Percentiles rank a stretch among this genome's conserved stretches.
Evolutionary conservation across 2,329 filamentous ascomycete genomes (phyloP).

Genomic region (Verticillium tricorpus): DNA sequence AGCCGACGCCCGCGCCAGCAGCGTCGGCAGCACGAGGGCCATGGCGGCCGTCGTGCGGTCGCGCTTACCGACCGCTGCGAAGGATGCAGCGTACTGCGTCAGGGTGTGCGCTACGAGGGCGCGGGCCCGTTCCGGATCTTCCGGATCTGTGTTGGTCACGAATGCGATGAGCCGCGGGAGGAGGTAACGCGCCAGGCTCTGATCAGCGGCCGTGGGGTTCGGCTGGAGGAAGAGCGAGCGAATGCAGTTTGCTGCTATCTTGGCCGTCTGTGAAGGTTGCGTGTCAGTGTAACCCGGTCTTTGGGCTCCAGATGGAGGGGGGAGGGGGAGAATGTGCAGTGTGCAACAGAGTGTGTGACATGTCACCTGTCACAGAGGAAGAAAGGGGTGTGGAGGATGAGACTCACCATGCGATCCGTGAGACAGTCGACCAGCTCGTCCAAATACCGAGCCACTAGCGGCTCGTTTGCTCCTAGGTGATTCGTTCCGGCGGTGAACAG

Average conservation of each 20-base stretch:
- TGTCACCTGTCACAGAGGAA: neutral
- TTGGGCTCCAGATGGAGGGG: neutral
- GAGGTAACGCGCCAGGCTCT: conserved; percentile 69
- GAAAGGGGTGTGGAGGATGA: neutral
- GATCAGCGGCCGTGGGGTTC: conserved; percentile 59
- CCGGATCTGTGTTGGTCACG: conserved; percentile 61
- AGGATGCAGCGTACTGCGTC: conserved; percentile 51
- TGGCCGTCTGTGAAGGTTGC: conserved; percentile 57
- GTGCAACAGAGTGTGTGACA: neutral
- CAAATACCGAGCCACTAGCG: conserved; percentile 69
- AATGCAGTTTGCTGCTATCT: conserved; percentile 85
- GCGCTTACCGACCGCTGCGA: conserved; percentile 8
- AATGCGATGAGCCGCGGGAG: conserved; percentile 74
- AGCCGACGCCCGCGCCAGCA: conserved; percentile 67
- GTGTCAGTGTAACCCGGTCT: conserved; percentile 4
- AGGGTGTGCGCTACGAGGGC: conserved; percentile 69
- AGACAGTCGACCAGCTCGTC: conserved; percentile 84
- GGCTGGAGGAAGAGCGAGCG: conserved; percentile 73
- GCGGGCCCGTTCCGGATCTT: conserved; percentile 75
- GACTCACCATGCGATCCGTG: conserved; percentile 68
- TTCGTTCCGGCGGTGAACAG: conserved; percentile 78
- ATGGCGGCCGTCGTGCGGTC: conserved; percentile 56
- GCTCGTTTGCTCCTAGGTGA: conserved; percentile 68
- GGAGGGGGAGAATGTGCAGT: neutral
- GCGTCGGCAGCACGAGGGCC: conserved; percentile 70